Conservation (phyloP, 495 filamentous ascomycete species). For the Tuber calosporum region DNA sequence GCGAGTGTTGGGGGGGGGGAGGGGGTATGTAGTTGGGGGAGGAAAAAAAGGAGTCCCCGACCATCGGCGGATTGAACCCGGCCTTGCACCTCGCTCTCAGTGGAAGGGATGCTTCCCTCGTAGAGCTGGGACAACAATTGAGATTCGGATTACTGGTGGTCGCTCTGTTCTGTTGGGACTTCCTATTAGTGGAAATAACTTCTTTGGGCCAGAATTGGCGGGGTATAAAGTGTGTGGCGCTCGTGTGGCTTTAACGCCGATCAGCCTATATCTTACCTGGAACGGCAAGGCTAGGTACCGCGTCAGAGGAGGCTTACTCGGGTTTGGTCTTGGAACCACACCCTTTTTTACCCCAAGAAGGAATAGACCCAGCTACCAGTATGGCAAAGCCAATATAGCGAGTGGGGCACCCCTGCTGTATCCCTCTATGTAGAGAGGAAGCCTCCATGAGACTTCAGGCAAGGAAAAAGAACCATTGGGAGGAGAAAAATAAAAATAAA, state of each 20-base stretch:
- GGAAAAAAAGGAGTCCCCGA: neutral
- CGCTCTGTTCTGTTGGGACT: constrained; percentile 34
- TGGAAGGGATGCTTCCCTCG: neutral
- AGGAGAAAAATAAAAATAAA: constrained; percentile 18
- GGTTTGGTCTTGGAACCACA: constrained; percentile 22
- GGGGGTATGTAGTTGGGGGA: neutral
- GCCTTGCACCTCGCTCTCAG: neutral
- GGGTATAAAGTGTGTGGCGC: constrained; percentile 27
- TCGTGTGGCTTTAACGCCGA: constrained; percentile 26
- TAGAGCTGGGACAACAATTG: constrained; percentile 3
- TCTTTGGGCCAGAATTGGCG: constrained; percentile 22
- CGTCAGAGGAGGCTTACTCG: constrained; percentile 26
- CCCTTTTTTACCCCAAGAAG: constrained; percentile 22
- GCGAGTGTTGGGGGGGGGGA: neutral
- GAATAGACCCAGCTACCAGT: constrained; percentile 23
- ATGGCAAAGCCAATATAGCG: constrained; percentile 20
- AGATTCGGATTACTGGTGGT: neutral
- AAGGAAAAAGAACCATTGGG: neutral
- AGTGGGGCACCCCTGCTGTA: constrained; percentile 24
- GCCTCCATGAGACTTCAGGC: neutral
- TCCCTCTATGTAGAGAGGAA: constrained; percentile 10
- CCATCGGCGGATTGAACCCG: neutral
- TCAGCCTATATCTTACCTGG: constrained; percentile 4
- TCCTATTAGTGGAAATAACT: constrained; percentile 35
- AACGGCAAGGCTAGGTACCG: constrained; percentile 23